Conservation (phyloP, 2,329 filamentous ascomycete genomes). For the Cladosporium phlei region DNA sequence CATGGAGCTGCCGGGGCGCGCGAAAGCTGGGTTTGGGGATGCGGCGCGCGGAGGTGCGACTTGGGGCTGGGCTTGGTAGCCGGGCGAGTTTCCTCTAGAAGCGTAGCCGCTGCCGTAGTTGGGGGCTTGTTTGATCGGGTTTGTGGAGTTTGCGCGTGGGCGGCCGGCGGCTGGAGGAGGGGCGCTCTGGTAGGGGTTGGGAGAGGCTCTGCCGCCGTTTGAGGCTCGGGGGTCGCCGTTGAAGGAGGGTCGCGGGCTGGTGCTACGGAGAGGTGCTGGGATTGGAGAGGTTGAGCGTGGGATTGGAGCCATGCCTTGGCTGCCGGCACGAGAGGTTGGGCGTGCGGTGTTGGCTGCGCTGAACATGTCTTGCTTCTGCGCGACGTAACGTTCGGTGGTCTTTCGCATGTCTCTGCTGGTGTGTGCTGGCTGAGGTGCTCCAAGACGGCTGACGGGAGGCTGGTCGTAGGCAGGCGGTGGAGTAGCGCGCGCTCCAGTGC, state of each 20-base stretch:
- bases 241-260: constrained; percentile 55
- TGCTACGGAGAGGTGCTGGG: constrained; percentile 39
- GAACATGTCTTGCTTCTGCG: constrained; percentile 79
- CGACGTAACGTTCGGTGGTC: constrained; percentile 80
- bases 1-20: constrained; percentile 32
- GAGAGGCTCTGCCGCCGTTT: constrained; percentile 50
- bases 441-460: constrained; percentile 68
- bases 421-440: constrained; percentile 84
- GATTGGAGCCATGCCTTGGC: constrained; percentile 25
- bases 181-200: constrained; percentile 58
- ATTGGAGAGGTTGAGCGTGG: constrained; percentile 29
- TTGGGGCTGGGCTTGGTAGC: constrained; percentile 27
- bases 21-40: constrained; percentile 36
- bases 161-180: constrained; percentile 29
- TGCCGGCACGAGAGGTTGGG: constrained; percentile 28
- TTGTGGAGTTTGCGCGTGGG: constrained; percentile 37
- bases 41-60: constrained; percentile 35
- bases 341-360: constrained; percentile 23
- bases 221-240: constrained; percentile 31
- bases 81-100: constrained; percentile 36
- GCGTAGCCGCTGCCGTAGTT: constrained; percentile 31
- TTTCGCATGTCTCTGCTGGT: constrained; percentile 95
- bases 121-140: constrained; percentile 37
- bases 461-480: constrained; percentile 84
- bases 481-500: constrained; percentile 55